These are phyloP conservation scores for Pichia sporocuriosa DNA, from an alignment of 805 yeast genomes.

Conservation along the genomic window DNA sequence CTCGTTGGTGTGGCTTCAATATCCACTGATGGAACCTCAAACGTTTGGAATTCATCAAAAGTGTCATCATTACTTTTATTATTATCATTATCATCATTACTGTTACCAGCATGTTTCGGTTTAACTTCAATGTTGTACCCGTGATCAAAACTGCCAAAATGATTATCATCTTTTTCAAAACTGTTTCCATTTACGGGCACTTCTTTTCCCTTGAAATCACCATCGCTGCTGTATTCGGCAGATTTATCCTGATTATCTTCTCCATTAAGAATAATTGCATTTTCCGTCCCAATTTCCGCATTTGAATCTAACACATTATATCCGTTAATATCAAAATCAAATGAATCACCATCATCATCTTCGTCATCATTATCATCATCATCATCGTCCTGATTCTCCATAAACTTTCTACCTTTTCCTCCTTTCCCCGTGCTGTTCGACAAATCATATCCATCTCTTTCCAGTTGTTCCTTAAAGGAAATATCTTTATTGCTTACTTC, in stretches of 20 bases:
- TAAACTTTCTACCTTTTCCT: background rate
- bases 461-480: constrained; percentile 8
- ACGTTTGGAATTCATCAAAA: background rate
- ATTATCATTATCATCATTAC: background rate
- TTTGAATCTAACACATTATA: constrained; percentile 4
- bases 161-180: too few species aligned
- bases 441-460: constrained; percentile 8
- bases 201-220: too few species aligned
- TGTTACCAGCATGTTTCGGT: too few species aligned
- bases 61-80: constrained; percentile 1
- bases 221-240: too few species aligned
- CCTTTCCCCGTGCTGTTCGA: background rate
- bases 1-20: too few species aligned
- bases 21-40: background rate
- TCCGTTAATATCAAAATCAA: background rate
- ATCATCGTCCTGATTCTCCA: background rate
- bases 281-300: background rate
- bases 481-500: background rate
- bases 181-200: too few species aligned
- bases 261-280: constrained; percentile 8
- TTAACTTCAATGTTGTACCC: too few species aligned
- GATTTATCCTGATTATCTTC: background rate
- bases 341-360: background rate
- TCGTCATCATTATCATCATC: constrained; percentile 4
- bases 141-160: too few species aligned